Base-by-base conservation (phyloP, 2,329 filamentous ascomycete species). In the Grosmannia clavigera region DNA sequence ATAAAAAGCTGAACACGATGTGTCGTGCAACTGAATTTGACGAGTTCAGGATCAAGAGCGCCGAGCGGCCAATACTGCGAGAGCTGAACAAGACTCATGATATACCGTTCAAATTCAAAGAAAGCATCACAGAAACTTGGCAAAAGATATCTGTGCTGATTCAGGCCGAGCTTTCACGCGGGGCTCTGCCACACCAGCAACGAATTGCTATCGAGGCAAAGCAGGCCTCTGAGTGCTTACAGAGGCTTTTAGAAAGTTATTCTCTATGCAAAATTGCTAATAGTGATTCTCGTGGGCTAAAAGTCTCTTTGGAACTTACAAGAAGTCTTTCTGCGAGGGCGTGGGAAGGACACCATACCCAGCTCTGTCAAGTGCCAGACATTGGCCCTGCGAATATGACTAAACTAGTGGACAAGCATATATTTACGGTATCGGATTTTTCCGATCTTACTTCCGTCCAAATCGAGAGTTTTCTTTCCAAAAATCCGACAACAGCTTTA, bases 271-370 rank as follows among this genome's bases (percentile, higher is more conserved):
- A 88, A 64, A 70, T 71, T 10, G 67, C 69, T 50, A 76, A 79
- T 57, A 63, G 62, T 0, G 90, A 97, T 69, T 85, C 88, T 0
- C 71, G 83, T 5, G 81, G 86, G 2, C 79, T 84, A 1, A 81
- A 81, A 33, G 84, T 85, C 62, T 87, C 87, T 6, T 78, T 97
- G 1, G 87, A 92, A 67, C 79, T 97, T 6, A 81, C 87, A 55
- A 81, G 92, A 60, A 90, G 89, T 64, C 74, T 97, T 58, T 81
- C 83, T 27, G 88, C 91, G 2, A 82, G 81, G 1, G 77, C 78
- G 1, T 96, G 92, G 94, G 94, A 99, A 67, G 84, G 87, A 40
- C 88, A 85, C 2, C 82, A 88, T 0, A 77, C 87, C 27, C 88
- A 96, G 65, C 80, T 99, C 67, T 87, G 87, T 62, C 92, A 97